phyloP scores from a whole-genome alignment of 179 eudicot genomes.

The Beta lomatogona region DNA sequence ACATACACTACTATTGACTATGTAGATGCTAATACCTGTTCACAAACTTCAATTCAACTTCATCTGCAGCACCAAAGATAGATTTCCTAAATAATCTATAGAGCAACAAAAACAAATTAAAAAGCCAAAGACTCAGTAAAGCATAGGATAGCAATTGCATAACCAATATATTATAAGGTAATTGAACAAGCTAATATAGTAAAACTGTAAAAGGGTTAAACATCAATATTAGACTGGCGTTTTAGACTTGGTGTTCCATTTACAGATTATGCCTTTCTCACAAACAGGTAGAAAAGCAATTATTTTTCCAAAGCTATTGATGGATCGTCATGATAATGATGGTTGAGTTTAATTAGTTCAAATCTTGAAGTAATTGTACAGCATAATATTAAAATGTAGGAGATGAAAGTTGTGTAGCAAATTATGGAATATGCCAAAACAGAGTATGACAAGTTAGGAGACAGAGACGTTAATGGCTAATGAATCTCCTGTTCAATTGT shows the following conservation, averaged over 20 bases:
- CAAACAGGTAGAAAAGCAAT: not conserved
- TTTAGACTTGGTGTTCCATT: not conserved
- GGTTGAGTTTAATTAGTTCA: not conserved
- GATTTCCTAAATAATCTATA: conserved; percentile 73
- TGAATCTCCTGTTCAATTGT: not conserved
- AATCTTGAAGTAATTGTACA: not conserved
- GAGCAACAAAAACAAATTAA: conserved; percentile 7
- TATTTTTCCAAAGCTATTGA: not conserved
- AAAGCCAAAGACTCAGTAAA: not conserved
- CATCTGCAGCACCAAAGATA: conserved; percentile 94
- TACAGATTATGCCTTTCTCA: too few relatives aligned
- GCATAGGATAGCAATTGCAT: not conserved
- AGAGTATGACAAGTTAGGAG: too few relatives aligned
- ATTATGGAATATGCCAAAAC: too few relatives aligned
- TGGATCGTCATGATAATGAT: not conserved
- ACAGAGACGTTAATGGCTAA: not conserved
- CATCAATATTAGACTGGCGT: not conserved
- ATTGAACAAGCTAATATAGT: not conserved
- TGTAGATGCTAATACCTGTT: conserved; percentile 53
- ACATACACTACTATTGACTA: too few relatives aligned
- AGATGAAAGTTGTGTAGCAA: not conserved
- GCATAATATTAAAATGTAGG: not conserved
- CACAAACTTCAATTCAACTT: conserved; percentile 85
- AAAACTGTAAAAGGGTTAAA: not conserved
- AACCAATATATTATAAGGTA: not conserved